Evolutionary conservation across 2,329 filamentous ascomycete species (phyloP).

Genomic region (Pezicula radicicola): DNA sequence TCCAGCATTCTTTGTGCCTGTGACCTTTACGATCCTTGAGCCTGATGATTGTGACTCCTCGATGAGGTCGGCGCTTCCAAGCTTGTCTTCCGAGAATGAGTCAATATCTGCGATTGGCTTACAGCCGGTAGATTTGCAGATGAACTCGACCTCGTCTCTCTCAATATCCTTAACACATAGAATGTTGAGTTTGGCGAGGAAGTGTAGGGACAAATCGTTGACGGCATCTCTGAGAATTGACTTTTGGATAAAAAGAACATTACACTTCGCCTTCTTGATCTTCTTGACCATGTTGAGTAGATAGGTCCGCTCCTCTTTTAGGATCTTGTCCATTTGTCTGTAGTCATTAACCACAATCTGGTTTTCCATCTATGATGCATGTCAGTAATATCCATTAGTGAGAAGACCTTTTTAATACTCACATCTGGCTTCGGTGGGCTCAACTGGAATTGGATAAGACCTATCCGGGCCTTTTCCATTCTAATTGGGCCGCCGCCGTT

Average conservation of each 20-base stretch:
- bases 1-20: conserved; percentile 77
- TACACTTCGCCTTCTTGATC: conserved; percentile 99
- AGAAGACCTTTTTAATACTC: conserved; percentile 30
- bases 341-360: conserved; percentile 99
- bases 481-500: conserved; percentile 84
- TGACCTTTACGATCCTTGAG: conserved; percentile 91
- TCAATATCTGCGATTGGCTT: conserved; percentile 98
- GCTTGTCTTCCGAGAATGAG: conserved; percentile 97
- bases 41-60: conserved; percentile 88
- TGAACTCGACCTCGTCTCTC: conserved; percentile 97
- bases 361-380: conserved; percentile 80
- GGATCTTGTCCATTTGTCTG: conserved; percentile 99
- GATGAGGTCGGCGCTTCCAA: conserved; percentile 87
- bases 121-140: conserved; percentile 98
- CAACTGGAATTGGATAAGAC: conserved; percentile 96
- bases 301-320: conserved; percentile 98
- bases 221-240: conserved; percentile 96
- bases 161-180: conserved; percentile 96
- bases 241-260: conserved; percentile 97
- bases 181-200: conserved; percentile 95
- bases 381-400: conserved; percentile 10
- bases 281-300: conserved; percentile 99
- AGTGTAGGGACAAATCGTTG: conserved; percentile 96
- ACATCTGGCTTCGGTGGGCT: conserved; percentile 97
- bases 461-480: conserved; percentile 97